These are phyloP conservation scores for Raphidocelis subcapitata DNA, from an alignment of 139 green algal genomes.

Conservation along the genomic window DNA sequence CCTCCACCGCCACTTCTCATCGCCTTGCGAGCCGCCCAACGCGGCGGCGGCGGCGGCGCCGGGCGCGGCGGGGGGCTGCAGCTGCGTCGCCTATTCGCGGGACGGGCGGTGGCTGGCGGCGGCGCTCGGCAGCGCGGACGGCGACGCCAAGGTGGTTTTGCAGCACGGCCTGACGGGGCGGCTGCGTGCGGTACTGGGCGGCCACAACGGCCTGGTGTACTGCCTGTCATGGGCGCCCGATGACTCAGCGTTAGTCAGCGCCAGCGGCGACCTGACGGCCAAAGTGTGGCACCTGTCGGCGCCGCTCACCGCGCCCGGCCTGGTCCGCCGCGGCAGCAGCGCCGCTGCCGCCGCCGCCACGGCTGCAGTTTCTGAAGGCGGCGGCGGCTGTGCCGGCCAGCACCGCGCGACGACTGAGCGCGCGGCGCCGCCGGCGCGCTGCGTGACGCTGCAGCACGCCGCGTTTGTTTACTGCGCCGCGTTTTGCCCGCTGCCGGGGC, in stretches of 20 bases:
- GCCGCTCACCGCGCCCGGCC: neutral
- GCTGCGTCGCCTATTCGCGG: constrained; percentile 3
- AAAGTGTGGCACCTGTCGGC: constrained; percentile 28
- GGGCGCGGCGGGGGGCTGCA: constrained; percentile 9
- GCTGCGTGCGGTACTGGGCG: constrained; percentile 8
- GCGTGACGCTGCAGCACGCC: constrained; percentile 29
- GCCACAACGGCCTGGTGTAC: constrained; percentile 40
- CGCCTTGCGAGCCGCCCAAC: constrained; percentile 16
- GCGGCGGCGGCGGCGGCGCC: constrained; percentile 1
- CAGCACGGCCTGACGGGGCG: constrained; percentile 15
- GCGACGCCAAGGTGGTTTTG: constrained; percentile 12
- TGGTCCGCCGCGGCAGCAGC: too few species aligned
- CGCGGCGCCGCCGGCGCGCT: neutral
- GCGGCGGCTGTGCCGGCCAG: neutral
- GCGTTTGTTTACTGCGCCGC: constrained; percentile 43
- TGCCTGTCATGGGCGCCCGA: constrained; percentile 39
- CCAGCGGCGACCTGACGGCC: constrained; percentile 47
- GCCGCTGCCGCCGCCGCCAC: neutral
- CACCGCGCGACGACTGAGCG: neutral
- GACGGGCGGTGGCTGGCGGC: constrained; percentile 22
- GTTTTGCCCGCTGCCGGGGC: constrained; percentile 40
- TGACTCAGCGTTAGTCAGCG: constrained; percentile 39
- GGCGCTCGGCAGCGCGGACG: constrained; percentile 4
- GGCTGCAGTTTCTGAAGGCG: neutral
- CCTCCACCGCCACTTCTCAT: too few species aligned